Base-by-base conservation (phyloP, 2,329 filamentous ascomycete species). In the Fusarium tricinctum region DNA sequence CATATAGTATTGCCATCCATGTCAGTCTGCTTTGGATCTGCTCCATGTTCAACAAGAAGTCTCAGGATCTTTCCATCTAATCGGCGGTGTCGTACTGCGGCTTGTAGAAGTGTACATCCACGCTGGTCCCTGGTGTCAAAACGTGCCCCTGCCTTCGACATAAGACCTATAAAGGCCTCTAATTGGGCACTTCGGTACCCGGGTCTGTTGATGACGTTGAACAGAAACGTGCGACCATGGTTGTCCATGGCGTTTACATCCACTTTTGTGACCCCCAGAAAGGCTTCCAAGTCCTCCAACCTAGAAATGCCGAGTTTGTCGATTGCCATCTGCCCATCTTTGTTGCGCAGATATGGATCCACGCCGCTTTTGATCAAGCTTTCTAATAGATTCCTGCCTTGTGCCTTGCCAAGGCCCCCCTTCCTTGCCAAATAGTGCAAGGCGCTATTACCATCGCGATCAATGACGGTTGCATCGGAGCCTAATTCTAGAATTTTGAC, bases 71-170 rank as follows among this genome's bases (percentile, higher is more conserved):
- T 14, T 3, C 4, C 19, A 4, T 13, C 9, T 7, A 4, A 8
- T 5, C 13, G 8, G 3, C 9, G 17, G 3, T 15, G 17, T 22
- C 8, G 1, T 3, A 19, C 8, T 1, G n/a, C 14, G 9, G 17
- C 10, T 26, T 60, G 57, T 2, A 60, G 33, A 2, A 60, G n/a
- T 9, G 57, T 49, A 9, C 30, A n/a, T 1, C 43, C 30, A 33
- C 8, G 28, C 5, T 19, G 5, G 5, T 38, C 57, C 2, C 13
- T 43, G 1, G 44, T 1, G 3, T 44, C 44, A 12, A 59, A 58
- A 3, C 30, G 19, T 1, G 52, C 52, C 8, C 52, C 51, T 3
- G 10, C 4, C 3, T 49, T 6, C 14, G 23, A 15, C 42, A 59
- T 28, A 12, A n/a, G 1, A 9, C 13, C 6, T 14, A 54, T 6